These are phyloP conservation scores for Fusarium metavorans DNA, from an alignment of 2,329 filamentous ascomycete species.

Conservation along the genomic window DNA sequence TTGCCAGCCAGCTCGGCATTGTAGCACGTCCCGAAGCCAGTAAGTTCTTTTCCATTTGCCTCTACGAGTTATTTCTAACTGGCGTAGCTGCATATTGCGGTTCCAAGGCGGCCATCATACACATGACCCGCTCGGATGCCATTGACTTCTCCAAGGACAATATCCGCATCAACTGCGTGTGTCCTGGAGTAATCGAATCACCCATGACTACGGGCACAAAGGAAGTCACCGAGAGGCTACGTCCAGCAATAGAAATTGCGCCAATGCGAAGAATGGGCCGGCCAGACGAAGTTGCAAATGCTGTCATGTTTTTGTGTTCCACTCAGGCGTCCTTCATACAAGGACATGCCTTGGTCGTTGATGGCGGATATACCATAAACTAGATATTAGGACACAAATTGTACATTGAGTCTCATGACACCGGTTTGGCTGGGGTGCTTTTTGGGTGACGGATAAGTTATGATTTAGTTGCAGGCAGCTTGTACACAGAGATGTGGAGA, in stretches of 20 bases:
- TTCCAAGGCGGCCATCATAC: slow-evolving; percentile 69
- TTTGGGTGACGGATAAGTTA: background rate
- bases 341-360: slow-evolving; percentile 64
- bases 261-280: slow-evolving; percentile 65
- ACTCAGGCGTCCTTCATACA: slow-evolving; percentile 63
- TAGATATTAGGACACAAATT: slow-evolving; percentile 25
- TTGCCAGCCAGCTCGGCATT: slow-evolving; percentile 65
- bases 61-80: background rate
- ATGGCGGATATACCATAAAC: slow-evolving; percentile 65
- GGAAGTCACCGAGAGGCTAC: slow-evolving; percentile 50
- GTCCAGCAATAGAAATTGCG: slow-evolving; percentile 57
- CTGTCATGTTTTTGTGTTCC: slow-evolving; percentile 62
- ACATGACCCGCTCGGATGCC: slow-evolving; percentile 67
- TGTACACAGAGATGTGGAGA: background rate
- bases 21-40: slow-evolving; percentile 58
- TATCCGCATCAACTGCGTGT: slow-evolving; percentile 68
- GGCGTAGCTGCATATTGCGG: slow-evolving; percentile 65
- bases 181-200: slow-evolving; percentile 72
- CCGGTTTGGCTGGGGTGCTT: background rate
- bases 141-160: slow-evolving; percentile 64
- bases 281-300: slow-evolving; percentile 62
- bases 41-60: background rate
- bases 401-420: background rate
- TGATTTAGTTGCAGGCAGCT: background rate
- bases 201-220: slow-evolving; percentile 57